Conservation (phyloP, 805 yeast genomes). For the Ogataea parapolymorpha region DNA sequence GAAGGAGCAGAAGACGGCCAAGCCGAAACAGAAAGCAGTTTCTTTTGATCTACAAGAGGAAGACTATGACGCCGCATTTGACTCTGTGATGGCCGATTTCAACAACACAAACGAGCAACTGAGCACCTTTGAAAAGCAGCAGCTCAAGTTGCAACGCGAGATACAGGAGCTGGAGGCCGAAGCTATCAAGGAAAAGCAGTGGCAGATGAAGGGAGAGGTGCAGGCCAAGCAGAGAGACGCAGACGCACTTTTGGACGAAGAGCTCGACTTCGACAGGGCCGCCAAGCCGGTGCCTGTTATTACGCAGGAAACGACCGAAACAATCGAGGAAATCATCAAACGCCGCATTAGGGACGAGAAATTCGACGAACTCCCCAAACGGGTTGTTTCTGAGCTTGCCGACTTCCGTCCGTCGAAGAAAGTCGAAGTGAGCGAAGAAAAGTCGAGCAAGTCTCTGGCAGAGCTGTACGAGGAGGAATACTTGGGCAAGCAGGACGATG, state of each 20-base stretch:
- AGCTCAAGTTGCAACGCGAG: constrained; percentile 68
- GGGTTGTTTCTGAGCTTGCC: constrained; percentile 64
- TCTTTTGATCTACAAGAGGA: too few relatives aligned
- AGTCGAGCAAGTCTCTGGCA: constrained; percentile 84
- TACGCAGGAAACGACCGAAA: constrained; percentile 82
- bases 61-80: too few relatives aligned
- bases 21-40: constrained; percentile 12
- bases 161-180: constrained; percentile 80
- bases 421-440: constrained; percentile 75
- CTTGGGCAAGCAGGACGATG: constrained; percentile 35
- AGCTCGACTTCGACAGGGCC: constrained; percentile 84
- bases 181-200: constrained; percentile 82
- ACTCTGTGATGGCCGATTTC: too few relatives aligned
- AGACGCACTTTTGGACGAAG: constrained; percentile 81
- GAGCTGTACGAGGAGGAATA: constrained; percentile 89
- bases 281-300: constrained; percentile 95
- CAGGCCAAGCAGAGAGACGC: constrained; percentile 74
- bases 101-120: constrained; percentile 37
- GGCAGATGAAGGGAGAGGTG: constrained; percentile 95
- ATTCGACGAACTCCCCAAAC: constrained; percentile 81
- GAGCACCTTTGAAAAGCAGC: constrained; percentile 83
- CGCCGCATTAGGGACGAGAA: constrained; percentile 70
- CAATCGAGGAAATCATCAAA: constrained; percentile 84
- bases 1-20: constrained; percentile 5
- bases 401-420: constrained; percentile 52